Percentiles rank a stretch among this genome's conserved stretches.
Evolutionary conservation across 1,284 basidiomycete genomes (phyloP).

Genomic region (Rhodotorula sp.): DNA sequence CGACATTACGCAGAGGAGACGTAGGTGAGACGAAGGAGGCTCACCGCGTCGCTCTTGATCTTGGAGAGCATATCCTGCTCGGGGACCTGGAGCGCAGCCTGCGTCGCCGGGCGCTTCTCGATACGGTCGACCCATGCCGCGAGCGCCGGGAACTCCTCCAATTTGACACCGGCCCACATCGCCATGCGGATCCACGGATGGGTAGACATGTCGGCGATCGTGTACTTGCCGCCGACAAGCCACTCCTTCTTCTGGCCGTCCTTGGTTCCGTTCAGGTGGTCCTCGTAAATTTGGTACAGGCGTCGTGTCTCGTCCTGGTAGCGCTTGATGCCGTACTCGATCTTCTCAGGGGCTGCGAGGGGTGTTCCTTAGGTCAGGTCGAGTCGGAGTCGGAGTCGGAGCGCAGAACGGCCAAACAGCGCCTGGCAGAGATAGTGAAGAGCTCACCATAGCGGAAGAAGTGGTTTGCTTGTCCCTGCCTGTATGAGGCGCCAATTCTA

Average conservation of each 20-base stretch:
- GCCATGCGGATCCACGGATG: conserved; percentile 18
- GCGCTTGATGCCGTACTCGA: conserved; percentile 33
- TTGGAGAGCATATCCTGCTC: conserved; percentile 17
- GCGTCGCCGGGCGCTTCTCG: conserved; percentile 28
- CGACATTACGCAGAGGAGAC: background rate
- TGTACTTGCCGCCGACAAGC: conserved; percentile 38
- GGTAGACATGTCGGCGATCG: conserved; percentile 31
- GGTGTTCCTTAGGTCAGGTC: too few relatives aligned
- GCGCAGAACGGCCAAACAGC: too few relatives aligned
- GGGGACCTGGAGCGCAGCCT: conserved; percentile 23
- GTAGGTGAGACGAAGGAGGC: background rate
- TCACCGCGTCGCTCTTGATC: background rate
- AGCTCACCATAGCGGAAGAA: conserved; percentile 32
- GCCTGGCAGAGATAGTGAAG: too few relatives aligned
- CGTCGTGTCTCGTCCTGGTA: conserved; percentile 38
- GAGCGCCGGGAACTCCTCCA: conserved; percentile 27
- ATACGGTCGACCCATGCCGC: conserved; percentile 33
- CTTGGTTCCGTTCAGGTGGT: conserved; percentile 31
- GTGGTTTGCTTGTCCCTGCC: conserved; percentile 37
- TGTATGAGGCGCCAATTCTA: too few relatives aligned
- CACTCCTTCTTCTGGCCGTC: conserved; percentile 28
- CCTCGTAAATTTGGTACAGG: conserved; percentile 32
- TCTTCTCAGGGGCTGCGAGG: conserved; percentile 35
- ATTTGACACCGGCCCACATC: conserved; percentile 31
- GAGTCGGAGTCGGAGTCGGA: too few relatives aligned